A percentile compares a stretch with the other conserved stretches of the same genome.
Conservation (phyloP, 495 filamentous ascomycete species). For the Haplographium delicatum region DNA sequence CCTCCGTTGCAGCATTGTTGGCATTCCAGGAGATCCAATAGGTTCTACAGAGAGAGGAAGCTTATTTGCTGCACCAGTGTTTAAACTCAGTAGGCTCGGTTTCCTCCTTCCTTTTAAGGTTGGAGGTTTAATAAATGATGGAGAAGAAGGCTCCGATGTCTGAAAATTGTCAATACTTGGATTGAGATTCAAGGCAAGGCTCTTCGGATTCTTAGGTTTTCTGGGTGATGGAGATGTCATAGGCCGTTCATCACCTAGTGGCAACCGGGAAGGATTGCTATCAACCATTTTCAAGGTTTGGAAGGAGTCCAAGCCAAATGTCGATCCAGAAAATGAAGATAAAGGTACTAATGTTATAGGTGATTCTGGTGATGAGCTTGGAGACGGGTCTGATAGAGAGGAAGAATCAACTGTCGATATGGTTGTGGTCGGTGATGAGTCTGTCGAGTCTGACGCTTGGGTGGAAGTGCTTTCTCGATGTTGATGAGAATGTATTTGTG, state of each 20-base stretch:
- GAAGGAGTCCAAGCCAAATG: conserved; percentile 32
- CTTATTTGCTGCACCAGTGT: conserved; percentile 46
- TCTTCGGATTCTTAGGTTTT: conserved; percentile 86
- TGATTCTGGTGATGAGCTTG: conserved; percentile 86
- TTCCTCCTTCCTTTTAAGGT: conserved; percentile 58
- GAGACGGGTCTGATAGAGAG: conserved; percentile 82
- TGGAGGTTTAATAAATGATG: conserved; percentile 73
- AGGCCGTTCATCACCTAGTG: conserved; percentile 36
- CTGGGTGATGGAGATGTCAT: conserved; percentile 67
- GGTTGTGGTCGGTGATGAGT: conserved; percentile 93
- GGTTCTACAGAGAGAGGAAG: conserved; percentile 8
- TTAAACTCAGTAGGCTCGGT: conserved; percentile 69
- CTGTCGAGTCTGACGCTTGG: conserved; percentile 74
- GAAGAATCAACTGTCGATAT: conserved; percentile 89
- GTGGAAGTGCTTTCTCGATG: conserved; percentile 71
- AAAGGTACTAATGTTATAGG: conserved; percentile 60
- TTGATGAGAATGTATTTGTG: conserved; percentile 37
- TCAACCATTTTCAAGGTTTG: conserved; percentile 30
- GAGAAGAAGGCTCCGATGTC: conserved; percentile 73
- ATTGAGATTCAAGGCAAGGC: conserved; percentile 81
- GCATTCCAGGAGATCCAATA: conserved; percentile 27
- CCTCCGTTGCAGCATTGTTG: conserved; percentile 47
- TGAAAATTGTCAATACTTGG: conserved; percentile 19
- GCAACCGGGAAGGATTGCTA: conserved; percentile 7
- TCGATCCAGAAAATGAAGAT: conserved; percentile 45